Percentiles rank a stretch among this genome's conserved stretches.
phyloP scores from a whole-genome alignment of 176 grass and related monocot genomes.

The Eleusine indica region DNA sequence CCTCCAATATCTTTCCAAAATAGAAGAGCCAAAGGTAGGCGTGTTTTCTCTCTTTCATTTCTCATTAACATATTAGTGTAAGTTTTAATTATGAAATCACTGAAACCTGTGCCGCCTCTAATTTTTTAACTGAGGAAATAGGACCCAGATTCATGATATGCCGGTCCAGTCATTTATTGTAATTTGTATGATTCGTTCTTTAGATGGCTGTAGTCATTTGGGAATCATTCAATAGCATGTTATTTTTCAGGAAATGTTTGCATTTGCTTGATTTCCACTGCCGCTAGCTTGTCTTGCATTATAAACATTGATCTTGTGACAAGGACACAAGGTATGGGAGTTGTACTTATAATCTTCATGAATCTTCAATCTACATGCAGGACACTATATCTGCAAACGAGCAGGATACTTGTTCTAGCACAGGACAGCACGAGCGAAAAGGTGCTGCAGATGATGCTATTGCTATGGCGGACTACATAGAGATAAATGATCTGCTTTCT shows the following conservation, averaged over 20 bases:
- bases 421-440: conserved; percentile 9
- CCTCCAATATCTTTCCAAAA: conserved; percentile 36
- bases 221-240: not conserved
- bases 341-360: conserved; percentile 17
- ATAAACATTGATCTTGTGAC: not conserved
- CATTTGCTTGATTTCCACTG: not conserved
- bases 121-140: not conserved
- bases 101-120: not conserved
- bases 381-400: conserved; percentile 30
- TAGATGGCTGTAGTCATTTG: conserved; percentile 2
- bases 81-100: conserved; percentile 5
- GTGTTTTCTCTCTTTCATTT: conserved; percentile 16
- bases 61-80: not conserved
- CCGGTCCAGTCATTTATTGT: conserved; percentile 5
- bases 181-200: conserved; percentile 6
- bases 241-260: not conserved
- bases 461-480: conserved; percentile 47
- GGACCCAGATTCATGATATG: not conserved
- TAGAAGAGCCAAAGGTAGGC: conserved; percentile 48
- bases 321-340: not conserved
- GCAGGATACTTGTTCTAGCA: conserved; percentile 10
- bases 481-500: conserved; percentile 56
- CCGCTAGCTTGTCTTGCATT: not conserved
- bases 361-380: conserved; percentile 24
- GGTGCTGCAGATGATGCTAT: conserved; percentile 43